Evolutionary conservation across 768 basidiomycete species (phyloP).

Genomic region (Tricholoma bakamatsutake): DNA sequence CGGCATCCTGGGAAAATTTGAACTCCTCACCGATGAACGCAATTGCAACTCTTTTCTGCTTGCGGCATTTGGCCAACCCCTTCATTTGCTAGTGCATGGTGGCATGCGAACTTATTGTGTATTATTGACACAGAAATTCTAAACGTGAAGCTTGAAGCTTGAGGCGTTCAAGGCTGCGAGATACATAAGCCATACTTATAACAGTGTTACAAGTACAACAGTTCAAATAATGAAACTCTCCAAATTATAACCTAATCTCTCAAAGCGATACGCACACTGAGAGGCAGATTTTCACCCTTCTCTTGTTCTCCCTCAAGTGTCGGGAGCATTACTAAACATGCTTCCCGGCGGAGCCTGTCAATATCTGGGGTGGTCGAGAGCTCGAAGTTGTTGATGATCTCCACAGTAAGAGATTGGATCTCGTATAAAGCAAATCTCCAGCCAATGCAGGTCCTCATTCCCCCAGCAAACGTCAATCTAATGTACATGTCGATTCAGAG

Average conservation of each 20-base stretch:
- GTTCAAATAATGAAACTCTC: background rate
- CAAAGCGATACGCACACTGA: constrained; percentile 32
- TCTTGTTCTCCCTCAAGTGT: constrained; percentile 39
- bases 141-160: too few species aligned
- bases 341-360: constrained; percentile 34
- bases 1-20: background rate
- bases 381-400: constrained; percentile 55
- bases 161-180: too few species aligned
- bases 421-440: constrained; percentile 52
- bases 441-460: constrained; percentile 42
- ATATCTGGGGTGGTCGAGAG: constrained; percentile 38
- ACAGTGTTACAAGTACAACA: background rate
- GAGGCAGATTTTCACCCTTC: constrained; percentile 40
- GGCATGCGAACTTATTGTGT: too few species aligned
- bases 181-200: too few species aligned
- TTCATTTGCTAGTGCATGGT: too few species aligned
- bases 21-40: too few species aligned
- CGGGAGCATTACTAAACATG: constrained; percentile 43
- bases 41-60: too few species aligned
- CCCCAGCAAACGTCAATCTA: constrained; percentile 44
- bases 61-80: too few species aligned
- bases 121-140: too few species aligned
- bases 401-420: constrained; percentile 50
- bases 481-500: background rate
- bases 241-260: constrained; percentile 18